Base-by-base conservation (phyloP, 805 yeast species). In the Kodamaea neixiangensis region DNA sequence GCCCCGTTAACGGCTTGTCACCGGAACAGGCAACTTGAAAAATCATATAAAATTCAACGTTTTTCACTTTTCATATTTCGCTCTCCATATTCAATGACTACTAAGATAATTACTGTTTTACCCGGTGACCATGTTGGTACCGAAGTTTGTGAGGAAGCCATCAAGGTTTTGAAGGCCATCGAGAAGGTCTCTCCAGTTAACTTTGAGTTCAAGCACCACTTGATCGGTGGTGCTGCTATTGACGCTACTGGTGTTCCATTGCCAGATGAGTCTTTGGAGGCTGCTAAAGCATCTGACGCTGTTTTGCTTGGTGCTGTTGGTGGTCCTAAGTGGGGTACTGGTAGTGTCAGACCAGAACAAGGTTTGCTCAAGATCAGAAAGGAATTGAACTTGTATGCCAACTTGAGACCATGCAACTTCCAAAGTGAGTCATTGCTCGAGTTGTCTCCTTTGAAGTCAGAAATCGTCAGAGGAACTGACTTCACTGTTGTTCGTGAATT, bases 301-400 rank as follows among this genome's bases (percentile, higher is more conserved):
- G 96, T 94, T n/a, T 76, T 94, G 58, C 78, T 94, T 51, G 99
- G 99, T 58, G 97, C 99, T 7, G 99, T 94, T 31, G 99, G 99
- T 56, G 99, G 99, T 31, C 99, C 99, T 54, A 94, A 94, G 74
- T 94, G 99, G 99, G 98, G 98, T 34, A 89, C 97, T 21, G 97
- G 97, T 46, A 65, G 79, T 10, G 98, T 93, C 44, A 85, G 99
- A 75, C 99, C 99, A 47, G 99, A 94, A 71, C 98, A 90, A 73
- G 99, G 99, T 53, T 80, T 94, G 59, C 80, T 94, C 58, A 82
- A 92, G 75, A 93, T 94, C 69, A 84, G 99, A 73, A 94, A 94
- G 71, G 98, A 91, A 69, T 81, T 94, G 66, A 88, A 87, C 68
- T 77, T 94, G 59, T 94, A 94, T 69, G 99, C 99, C 52, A 94